Base-by-base conservation (phyloP, 2,329 filamentous ascomycete genomes). In the Exophiala oligosperma region DNA sequence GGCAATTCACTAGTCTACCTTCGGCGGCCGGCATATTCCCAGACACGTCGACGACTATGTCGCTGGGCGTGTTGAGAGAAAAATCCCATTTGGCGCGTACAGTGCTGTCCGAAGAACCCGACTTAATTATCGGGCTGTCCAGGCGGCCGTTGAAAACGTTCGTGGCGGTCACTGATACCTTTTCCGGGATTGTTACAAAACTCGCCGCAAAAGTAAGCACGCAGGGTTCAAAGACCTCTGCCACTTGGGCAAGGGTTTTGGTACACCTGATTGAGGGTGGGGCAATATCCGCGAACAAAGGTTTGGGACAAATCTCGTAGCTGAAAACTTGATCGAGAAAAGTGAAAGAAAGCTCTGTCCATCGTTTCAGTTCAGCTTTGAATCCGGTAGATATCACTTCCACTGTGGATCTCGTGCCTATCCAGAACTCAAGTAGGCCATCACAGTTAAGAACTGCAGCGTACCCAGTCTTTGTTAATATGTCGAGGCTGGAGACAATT, bases 1-100 rank as follows among this genome's bases (percentile, higher is more conserved):
- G 72, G 7, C 69, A 68, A 53, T 74, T 74, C 53, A 73, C 50
- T 4, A 73, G 59, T 1, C 55, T 50, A 6, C 72, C 72, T 43
- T 72, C 54, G 11, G 56, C 60, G 1, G 44, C 60, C 17, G 17
- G 17, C 17, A 17, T 17, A 26, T 59, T 53, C 5, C 63, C 66
- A 11, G 71, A 73, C 8, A 68, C 43, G 52, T 74, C 69, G 38
- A 52, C 37, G 24, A 67, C 69, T 21, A 58, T 52, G 57, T 68
- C 66, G 9, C 12, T 38, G 4, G 54, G 29, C 14, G 58, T 63
- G 14, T 57, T 17, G 2, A n/a, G 35, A 1, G 60, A 26, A 47
- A 63, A 63, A 46, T 63, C 58, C 11, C 49, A 63, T 37, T 48
- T 24, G 17, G 17, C 17, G 17, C 17, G 17, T 43, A 53, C 3